Base-by-base conservation (phyloP, 192 early-diverging fungal genomes). In the Rhizophagus sp. region DNA sequence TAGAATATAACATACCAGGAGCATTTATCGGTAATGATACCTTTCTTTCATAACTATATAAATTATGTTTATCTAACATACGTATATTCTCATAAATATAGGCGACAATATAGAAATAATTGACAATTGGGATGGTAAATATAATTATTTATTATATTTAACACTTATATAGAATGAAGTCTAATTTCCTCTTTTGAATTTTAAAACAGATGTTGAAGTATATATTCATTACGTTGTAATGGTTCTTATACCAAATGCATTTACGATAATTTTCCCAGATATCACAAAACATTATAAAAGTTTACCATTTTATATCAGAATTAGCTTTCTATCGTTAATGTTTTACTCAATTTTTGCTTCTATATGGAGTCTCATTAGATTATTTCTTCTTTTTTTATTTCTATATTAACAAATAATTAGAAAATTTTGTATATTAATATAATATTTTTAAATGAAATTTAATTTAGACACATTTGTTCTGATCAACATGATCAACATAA, bases 261-360 rank as follows among this genome's bases (percentile, higher is more conserved):
- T 70, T n/a, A 39, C 33, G 24, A 39, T 70, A 19, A 36, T 41
- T 8, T 41, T 70, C 22, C 68, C 68, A 19, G 36, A 33, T 22
- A n/a, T 41, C 7, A 22, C 34, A 39, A 39, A 33, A 70, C 36
- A 36, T 39, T 70, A 70, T 39, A 70, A 70, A 24, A n/a, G 22
- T 10, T 39, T 70, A 70, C 68, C 68, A 70, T 17, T 39, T 70
- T n/a, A 70, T 70, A 39, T 70, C 33, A 70, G 68, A 41, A 70
- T 41, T 22, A 70, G 68, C 19, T 70, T 70, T 22, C 22, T 70
- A n/a, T 39, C 68, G 39, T 36, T 70, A n/a, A 44, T 39, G 19
- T 70, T 70, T 41, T 70, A 41, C 41, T 33, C 36, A n/a, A 36
- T 70, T 12, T 70, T 41, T 70, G 22, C 68, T 41, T 24, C 27